Base-by-base conservation (phyloP, 768 basidiomycete genomes). In the Pleurotus tuber-regium region DNA sequence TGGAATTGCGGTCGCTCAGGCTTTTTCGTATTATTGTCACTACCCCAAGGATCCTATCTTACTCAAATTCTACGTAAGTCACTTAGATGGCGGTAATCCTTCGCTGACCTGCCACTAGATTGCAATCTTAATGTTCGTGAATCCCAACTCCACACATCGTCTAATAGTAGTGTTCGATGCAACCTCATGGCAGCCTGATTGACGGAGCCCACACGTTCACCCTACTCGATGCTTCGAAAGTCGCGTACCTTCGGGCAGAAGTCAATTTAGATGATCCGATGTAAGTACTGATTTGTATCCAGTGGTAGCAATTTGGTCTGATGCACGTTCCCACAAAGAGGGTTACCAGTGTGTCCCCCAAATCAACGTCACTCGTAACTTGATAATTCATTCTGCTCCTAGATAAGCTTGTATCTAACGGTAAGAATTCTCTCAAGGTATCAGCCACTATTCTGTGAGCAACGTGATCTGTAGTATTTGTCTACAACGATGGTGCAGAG, bases 191-290 rank as follows among this genome's bases (percentile, higher is more conserved):
- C 25, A 44, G 43, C 43, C 9, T 44, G 43, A n/a, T 44, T 26
- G 43, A 44, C 25, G 43, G 43, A 5, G 43, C 43, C 43, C 43
- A 44, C 9, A 44, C 43, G 18, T 44, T 44, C 43, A 44, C 24
- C n/a, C n/a, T 44, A 18, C 24, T 26, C 24, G 9, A 44, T n/a
- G 43, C 43, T 3, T 14, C 28, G 8, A 4, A n/a, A 16, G 23
- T 12, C 24, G 24, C 24, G 43, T 44, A 44, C 19, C 25, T 44
- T 14, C 43, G 43, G 16, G 19, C 19, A 0, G 25, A 10, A 26
- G 24, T 29, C 14, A 44, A 26, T n/a, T n/a, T 29, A 9, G 24
- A 26, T 12, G 24, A 44, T 19, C 43, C 43, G 12, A 24, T 10
- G 43, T 44, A 6, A 25, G 43, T 44, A 8, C 25, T n/a, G 14